phyloP scores from a whole-genome alignment of 176 grass and related monocot genomes.

The Phoenix dactylifera region DNA sequence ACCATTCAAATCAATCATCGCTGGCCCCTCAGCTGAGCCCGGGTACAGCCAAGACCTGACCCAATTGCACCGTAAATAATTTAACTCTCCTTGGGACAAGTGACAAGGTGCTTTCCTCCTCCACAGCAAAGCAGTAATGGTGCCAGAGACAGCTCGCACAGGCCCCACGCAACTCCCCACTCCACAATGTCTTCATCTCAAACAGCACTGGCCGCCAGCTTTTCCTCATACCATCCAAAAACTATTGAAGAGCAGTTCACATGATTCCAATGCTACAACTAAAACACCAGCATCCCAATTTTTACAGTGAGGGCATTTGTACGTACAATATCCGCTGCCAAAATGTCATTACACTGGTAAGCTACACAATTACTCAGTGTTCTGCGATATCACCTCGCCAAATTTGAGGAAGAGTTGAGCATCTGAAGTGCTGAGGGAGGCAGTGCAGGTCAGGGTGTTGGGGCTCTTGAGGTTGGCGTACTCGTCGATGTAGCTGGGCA shows the following conservation, averaged over 20 bases:
- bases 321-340: not conserved
- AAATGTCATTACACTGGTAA: slow-evolving; percentile 10
- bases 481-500: slow-evolving; percentile 55
- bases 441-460: slow-evolving; percentile 23
- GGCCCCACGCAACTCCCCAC: not conserved
- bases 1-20: slow-evolving; percentile 32
- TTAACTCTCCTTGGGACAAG: slow-evolving; percentile 9
- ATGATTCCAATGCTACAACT: slow-evolving; percentile 16
- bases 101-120: slow-evolving; percentile 7
- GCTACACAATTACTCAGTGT: slow-evolving; percentile 32
- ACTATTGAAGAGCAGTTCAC: slow-evolving; percentile 27
- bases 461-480: slow-evolving; percentile 51
- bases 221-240: slow-evolving; percentile 17
- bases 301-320: slow-evolving; percentile 31
- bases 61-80: slow-evolving; percentile 22
- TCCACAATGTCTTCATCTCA: too few relatives aligned
- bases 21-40: not conserved
- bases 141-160: slow-evolving; percentile 12
- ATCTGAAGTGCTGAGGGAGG: slow-evolving; percentile 56
- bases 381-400: slow-evolving; percentile 76
- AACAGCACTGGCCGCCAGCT: not conserved
- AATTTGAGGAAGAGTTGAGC: slow-evolving; percentile 90
- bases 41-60: slow-evolving; percentile 19
- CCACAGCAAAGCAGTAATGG: slow-evolving; percentile 13
- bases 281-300: slow-evolving; percentile 7